Percentiles rank a stretch among this genome's conserved stretches.
Evolutionary conservation across 129 eudicot genomes (phyloP).

Genomic region (Escallonia rubra): DNA sequence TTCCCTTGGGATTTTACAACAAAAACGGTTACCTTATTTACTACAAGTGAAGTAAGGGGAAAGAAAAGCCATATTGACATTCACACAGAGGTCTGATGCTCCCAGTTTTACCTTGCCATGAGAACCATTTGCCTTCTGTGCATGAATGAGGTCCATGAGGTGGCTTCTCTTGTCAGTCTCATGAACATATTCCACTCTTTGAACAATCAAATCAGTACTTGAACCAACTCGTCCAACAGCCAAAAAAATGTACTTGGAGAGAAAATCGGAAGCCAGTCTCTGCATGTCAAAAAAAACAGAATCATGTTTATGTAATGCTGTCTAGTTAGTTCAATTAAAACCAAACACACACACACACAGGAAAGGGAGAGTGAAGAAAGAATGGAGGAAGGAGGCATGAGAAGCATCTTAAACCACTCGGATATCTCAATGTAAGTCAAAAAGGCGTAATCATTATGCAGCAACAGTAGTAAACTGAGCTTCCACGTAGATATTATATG

Average conservation of each 20-base stretch:
- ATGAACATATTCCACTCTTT: conserved; percentile 66
- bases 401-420: not conserved
- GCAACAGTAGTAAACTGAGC: too few relatives aligned
- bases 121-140: conserved; percentile 50
- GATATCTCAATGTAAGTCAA: too few relatives aligned
- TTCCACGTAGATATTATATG: too few relatives aligned
- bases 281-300: conserved; percentile 21
- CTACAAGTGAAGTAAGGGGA: too few relatives aligned
- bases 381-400: too few relatives aligned
- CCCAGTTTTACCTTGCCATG: conserved; percentile 47
- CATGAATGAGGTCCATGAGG: conserved; percentile 75
- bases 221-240: conserved; percentile 74
- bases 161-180: conserved; percentile 68
- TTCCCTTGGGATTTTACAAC: too few relatives aligned
- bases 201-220: conserved; percentile 67
- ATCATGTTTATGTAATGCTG: too few relatives aligned
- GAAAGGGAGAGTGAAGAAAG: not conserved
- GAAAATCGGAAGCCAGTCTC: conserved; percentile 77
- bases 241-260: conserved; percentile 53
- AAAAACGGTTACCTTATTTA: too few relatives aligned
- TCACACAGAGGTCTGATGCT: too few relatives aligned
- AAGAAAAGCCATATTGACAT: too few relatives aligned
- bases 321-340: too few relatives aligned
- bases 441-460: too few relatives aligned
- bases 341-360: not conserved